Evolutionary conservation across 2,329 filamentous ascomycete species (phyloP).

Genomic region (Aspergillus brasiliensis): DNA sequence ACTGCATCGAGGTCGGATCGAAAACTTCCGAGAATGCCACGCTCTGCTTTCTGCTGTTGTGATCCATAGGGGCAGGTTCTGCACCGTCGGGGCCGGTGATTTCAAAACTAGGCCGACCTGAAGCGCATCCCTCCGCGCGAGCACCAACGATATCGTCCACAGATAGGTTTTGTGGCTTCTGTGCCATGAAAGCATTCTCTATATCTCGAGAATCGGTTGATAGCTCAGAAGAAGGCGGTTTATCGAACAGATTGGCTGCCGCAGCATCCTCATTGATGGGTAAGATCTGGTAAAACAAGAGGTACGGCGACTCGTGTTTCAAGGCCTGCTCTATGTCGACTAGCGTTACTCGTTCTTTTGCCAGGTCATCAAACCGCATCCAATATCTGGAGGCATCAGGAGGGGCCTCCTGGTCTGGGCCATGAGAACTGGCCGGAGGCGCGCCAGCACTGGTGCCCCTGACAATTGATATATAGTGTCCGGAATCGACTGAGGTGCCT

Average conservation of each 20-base stretch:
- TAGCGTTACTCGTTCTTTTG: conserved; percentile 68
- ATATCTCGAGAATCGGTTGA: conserved; percentile 29
- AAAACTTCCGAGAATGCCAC: conserved; percentile 31
- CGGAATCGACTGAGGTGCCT: conserved; percentile 80
- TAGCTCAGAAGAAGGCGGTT: conserved; percentile 30
- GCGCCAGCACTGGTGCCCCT: conserved; percentile 63
- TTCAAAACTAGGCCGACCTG: conserved; percentile 42
- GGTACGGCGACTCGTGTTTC: conserved; percentile 85
- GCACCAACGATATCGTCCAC: conserved; percentile 22
- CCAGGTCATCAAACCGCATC: conserved; percentile 92
- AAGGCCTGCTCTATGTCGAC: conserved; percentile 79
- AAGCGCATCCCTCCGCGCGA: conserved; percentile 25
- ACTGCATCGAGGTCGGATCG: conserved; percentile 21
- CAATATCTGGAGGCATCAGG: conserved; percentile 72
- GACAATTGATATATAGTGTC: conserved; percentile 87
- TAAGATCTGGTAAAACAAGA: conserved; percentile 92
- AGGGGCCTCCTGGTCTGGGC: conserved; percentile 24
- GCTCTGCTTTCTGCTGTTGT: conserved; percentile 28
- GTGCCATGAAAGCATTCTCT: conserved; percentile 22
- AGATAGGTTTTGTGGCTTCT: conserved; percentile 21
- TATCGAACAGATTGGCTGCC: conserved; percentile 38
- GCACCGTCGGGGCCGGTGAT: conserved; percentile 33
- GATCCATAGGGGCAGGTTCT: conserved; percentile 19
- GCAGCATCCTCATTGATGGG: conserved; percentile 72
- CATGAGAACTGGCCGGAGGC: conserved; percentile 29